Percentiles rank a stretch among this genome's conserved stretches.
These are phyloP conservation scores for Nicotiana benthamiana DNA, from an alignment of 257 asterid species.

Conservation along the genomic window DNA sequence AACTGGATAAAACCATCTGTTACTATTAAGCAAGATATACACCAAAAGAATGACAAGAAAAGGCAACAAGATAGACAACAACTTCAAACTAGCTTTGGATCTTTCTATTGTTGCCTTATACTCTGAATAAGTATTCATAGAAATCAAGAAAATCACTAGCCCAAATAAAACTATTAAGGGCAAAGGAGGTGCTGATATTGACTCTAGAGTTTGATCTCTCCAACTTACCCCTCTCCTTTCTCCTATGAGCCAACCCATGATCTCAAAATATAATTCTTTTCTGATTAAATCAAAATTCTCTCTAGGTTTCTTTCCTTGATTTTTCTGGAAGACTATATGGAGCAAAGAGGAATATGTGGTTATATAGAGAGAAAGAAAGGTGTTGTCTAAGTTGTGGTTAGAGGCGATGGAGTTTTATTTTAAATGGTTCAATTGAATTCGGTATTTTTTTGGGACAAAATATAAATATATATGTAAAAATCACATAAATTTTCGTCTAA, in stretches of 20 bases:
- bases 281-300: background rate
- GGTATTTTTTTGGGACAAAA: background rate
- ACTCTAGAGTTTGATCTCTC: slow-evolving; percentile 51
- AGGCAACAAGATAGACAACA: slow-evolving; percentile 35
- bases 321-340: background rate
- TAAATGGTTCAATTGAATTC: background rate
- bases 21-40: slow-evolving; percentile 22
- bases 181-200: slow-evolving; percentile 55
- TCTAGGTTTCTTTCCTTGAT: background rate
- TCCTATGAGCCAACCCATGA: slow-evolving; percentile 43
- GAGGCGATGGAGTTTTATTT: background rate
- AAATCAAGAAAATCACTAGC: slow-evolving; percentile 34
- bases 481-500: too few relatives aligned
- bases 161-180: slow-evolving; percentile 48
- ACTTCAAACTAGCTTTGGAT: slow-evolving; percentile 25
- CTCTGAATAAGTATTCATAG: slow-evolving; percentile 29
- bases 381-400: background rate
- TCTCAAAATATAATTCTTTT: background rate
- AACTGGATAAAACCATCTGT: slow-evolving; percentile 35
- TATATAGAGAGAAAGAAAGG: slow-evolving; percentile 7
- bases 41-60: slow-evolving; percentile 27
- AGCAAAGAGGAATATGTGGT: slow-evolving; percentile 1
- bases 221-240: slow-evolving; percentile 56
- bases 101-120: slow-evolving; percentile 31
- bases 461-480: background rate